Percentiles rank a stretch among this genome's conserved stretches.
phyloP scores from a whole-genome alignment of 805 yeast species.

The Nakazawaea holstii region DNA sequence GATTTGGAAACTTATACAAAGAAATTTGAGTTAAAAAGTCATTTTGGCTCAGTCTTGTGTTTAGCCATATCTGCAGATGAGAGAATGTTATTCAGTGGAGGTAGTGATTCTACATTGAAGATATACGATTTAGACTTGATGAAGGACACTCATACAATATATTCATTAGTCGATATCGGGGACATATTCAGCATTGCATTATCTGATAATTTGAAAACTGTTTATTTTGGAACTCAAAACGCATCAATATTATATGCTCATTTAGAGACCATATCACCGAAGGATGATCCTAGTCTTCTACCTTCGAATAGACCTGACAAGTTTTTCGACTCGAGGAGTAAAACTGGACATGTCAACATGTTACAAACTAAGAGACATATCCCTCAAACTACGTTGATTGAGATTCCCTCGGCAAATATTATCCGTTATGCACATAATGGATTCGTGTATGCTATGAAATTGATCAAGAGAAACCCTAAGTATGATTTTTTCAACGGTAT shows the following conservation, averaged over 20 bases:
- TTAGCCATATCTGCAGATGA: conserved; percentile 51
- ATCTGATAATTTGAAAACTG: conserved; percentile 49
- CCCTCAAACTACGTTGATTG: conserved; percentile 37
- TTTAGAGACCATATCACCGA: conserved; percentile 19
- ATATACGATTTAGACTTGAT: conserved; percentile 65
- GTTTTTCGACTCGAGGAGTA: conserved; percentile 88
- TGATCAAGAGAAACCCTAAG: conserved; percentile 18
- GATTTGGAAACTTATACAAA: conserved; percentile 62
- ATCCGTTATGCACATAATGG: conserved; percentile 88
- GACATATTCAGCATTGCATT: conserved; percentile 85
- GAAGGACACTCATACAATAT: conserved; percentile 61
- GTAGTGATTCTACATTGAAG: conserved; percentile 84
- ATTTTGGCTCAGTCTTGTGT: conserved; percentile 70
- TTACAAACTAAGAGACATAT: not conserved
- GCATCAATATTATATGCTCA: conserved; percentile 79
- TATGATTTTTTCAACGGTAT: conserved; percentile 15
- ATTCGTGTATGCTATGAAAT: conserved; percentile 68
- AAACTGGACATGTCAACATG: conserved; percentile 47
- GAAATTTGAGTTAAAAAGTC: conserved; percentile 51
- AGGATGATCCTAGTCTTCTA: conserved; percentile 30
- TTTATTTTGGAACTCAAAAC: conserved; percentile 88
- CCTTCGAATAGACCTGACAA: conserved; percentile 71
- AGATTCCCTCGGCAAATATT: conserved; percentile 62
- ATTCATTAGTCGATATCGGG: conserved; percentile 84
- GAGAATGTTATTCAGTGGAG: conserved; percentile 69